Conservation (phyloP, 306 rosid species). For the Cicer judaicum region DNA sequence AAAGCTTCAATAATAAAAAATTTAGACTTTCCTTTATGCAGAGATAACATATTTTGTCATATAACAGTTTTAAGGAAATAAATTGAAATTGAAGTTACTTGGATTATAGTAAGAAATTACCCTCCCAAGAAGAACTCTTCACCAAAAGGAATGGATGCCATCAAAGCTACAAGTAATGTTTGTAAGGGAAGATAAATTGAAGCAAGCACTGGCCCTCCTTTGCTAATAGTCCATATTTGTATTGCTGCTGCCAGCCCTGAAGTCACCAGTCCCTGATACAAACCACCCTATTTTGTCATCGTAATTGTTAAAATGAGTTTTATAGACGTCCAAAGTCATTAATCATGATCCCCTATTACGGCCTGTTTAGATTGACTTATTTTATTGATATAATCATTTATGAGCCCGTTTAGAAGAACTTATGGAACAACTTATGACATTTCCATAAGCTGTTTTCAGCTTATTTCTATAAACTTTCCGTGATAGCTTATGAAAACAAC, state of each 20-base stretch:
- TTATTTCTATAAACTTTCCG: too few relatives aligned
- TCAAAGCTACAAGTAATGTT: conserved; percentile 61
- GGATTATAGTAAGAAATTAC: conserved; percentile 47
- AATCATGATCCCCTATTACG: conserved; percentile 3
- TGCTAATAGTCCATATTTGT: conserved; percentile 73
- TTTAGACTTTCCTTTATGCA: not conserved
- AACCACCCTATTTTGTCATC: conserved; percentile 14
- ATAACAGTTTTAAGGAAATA: conserved; percentile 4
- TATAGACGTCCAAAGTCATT: not conserved
- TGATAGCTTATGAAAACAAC: too few relatives aligned
- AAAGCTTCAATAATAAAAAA: not conserved
- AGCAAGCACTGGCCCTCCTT: conserved; percentile 75
- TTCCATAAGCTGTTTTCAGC: too few relatives aligned
- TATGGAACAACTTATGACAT: too few relatives aligned
- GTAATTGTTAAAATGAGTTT: not conserved
- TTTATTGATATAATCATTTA: too few relatives aligned
- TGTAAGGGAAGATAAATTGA: conserved; percentile 69
- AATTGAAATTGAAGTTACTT: conserved; percentile 10
- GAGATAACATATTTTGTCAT: not conserved
- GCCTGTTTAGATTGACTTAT: too few relatives aligned
- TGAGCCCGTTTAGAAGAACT: too few relatives aligned
- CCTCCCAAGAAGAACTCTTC: conserved; percentile 80
- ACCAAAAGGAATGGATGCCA: conserved; percentile 57
- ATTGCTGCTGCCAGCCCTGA: conserved; percentile 72
- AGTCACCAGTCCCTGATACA: conserved; percentile 72